Percentiles rank a stretch among this genome's conserved stretches.
phyloP scores from a whole-genome alignment of 2,329 filamentous ascomycete species.

The Paramyrothecium roridum region DNA sequence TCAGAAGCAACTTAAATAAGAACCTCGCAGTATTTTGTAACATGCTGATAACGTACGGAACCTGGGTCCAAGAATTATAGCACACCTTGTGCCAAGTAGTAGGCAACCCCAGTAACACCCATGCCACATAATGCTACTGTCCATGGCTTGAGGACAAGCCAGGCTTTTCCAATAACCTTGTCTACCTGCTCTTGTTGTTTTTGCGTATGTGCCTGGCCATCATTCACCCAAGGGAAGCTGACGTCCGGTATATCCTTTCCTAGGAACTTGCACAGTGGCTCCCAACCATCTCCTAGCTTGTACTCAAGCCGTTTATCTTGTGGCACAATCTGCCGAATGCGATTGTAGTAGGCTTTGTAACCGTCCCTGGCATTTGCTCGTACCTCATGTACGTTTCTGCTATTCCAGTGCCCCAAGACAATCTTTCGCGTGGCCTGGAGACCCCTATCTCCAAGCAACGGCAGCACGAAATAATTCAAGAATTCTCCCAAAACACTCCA shows the following conservation, averaged over 20 bases:
- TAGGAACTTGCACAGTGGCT: conserved; percentile 28
- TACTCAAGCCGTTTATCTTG: conserved; percentile 24
- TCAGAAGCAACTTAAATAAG: no score
- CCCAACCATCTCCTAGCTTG: conserved; percentile 24
- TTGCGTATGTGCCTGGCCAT: conserved; percentile 4
- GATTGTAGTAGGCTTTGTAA: conserved; percentile 22
- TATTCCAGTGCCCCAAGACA: conserved; percentile 6
- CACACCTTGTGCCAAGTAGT: background rate
- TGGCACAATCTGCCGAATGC: conserved; percentile 16
- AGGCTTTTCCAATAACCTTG: background rate
- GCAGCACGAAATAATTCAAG: background rate
- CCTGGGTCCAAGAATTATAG: no score
- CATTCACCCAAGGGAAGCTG: conserved; percentile 24
- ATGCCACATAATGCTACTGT: background rate
- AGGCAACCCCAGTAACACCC: background rate
- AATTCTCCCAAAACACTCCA: background rate
- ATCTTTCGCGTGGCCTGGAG: conserved; percentile 9
- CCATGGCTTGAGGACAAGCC: background rate
- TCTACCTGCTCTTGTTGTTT: background rate
- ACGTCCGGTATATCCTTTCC: conserved; percentile 22
- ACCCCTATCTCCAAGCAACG: background rate
- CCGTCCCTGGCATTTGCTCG: conserved; percentile 6
- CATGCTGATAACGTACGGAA: no score
- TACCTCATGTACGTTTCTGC: conserved; percentile 9
- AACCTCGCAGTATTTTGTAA: no score